Evolutionary conservation across 2,329 filamentous ascomycete species (phyloP), one percentile per base, ranked within the genome.

Genomic region (Ustulina deusta): DNA sequence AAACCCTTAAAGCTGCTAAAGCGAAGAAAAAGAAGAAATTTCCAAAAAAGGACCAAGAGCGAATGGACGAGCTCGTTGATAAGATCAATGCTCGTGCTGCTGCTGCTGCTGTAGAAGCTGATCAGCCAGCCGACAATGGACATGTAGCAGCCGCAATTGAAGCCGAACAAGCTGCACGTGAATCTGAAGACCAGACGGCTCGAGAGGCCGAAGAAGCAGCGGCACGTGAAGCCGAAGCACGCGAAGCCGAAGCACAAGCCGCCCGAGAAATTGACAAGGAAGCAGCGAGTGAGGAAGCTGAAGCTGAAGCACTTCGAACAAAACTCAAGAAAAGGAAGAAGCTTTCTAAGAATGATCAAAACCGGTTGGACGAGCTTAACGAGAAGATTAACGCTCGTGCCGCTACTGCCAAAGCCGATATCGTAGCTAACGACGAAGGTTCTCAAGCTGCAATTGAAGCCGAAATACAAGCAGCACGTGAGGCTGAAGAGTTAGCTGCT

Each of bases 391-490:
- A 63, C 25, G 63, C 66, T 63, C 69, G 68, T 54, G 56, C 56
- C 22, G 51, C 62, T 49, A 71, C 72, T 38, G 72, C 77, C 59
- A 76, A 76, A 6, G 77, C 78, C 55, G 38, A 61, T 46, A 27
- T 32, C 25, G 42, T 15, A 22, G 56, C 32, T 6, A 42, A 58
- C 6, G 20, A 67, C 34, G 27, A 68, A 77, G 62, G 55, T 34
- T 74, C 75, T 48, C 72, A 73, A 58, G 70, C 74, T 15, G 69
- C 69, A 20, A 66, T 62, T 7, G 76, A 75, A 57, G 73, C 68
- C 11, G 71, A 74, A 40, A 71, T 75, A 51, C 70, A 69, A 44
- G 59, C 40, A 13, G 57, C 64, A 25, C 59, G 44, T 13, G 75
- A 76, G 40, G 65, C 66, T n/a, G 70, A 69, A 22, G 74, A 74